These are phyloP conservation scores for Coemansia sp. DNA, from an alignment of 192 early-diverging fungal genomes.

Conservation along the genomic window DNA sequence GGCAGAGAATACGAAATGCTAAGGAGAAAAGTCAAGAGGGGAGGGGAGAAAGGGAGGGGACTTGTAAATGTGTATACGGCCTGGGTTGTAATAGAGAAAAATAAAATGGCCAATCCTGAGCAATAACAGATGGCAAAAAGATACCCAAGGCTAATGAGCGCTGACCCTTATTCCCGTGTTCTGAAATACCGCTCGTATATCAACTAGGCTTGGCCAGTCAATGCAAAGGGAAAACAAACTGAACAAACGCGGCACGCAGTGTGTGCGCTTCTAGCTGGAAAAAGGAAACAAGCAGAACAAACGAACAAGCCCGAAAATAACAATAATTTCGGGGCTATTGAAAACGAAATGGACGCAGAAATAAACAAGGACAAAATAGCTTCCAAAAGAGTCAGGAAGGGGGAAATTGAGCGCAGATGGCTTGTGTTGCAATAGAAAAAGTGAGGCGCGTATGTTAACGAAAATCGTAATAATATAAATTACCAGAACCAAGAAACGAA, in stretches of 20 bases:
- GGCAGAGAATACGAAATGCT: not conserved
- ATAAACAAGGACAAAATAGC: conserved; percentile 3
- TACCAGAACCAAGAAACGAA: conserved; percentile 10
- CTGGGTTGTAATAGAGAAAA: conserved; percentile 9
- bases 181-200: conserved; percentile 6
- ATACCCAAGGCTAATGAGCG: not conserved
- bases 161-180: conserved; percentile 13
- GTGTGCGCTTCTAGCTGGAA: not conserved
- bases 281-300: not conserved
- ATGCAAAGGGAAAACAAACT: conserved; percentile 13
- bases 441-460: conserved; percentile 8
- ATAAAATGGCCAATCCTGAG: not conserved
- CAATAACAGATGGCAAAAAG: not conserved
- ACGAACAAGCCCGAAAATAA: not conserved
- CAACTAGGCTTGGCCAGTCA: not conserved
- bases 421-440: conserved; percentile 3
- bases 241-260: not conserved
- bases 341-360: conserved; percentile 4
- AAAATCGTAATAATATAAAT: conserved; percentile 12
- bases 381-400: not conserved
- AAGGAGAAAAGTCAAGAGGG: conserved; percentile 1
- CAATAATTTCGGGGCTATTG: conserved; percentile 9
- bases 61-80: conserved; percentile 5
- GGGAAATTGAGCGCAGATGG: conserved; percentile 6
- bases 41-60: conserved; percentile 1